These are phyloP conservation scores for Alectoria sarmentosa DNA, from an alignment of 495 filamentous ascomycete genomes.

Conservation along the genomic window DNA sequence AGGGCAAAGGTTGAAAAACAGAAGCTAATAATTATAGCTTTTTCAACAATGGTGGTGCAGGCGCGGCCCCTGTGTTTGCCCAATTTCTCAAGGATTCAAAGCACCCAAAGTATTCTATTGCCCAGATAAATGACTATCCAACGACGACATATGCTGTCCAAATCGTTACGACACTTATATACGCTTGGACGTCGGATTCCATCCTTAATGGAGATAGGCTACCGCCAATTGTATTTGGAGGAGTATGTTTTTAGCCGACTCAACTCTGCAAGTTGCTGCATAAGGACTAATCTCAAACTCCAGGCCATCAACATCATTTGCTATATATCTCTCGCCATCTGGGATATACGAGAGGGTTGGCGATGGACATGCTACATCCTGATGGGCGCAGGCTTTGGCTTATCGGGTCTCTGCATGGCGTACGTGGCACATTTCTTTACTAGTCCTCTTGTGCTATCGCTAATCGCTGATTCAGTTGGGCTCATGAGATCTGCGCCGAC, in stretches of 20 bases:
- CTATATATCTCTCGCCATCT: slow-evolving; percentile 1
- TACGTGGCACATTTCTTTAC: background rate
- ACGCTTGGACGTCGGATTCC: background rate
- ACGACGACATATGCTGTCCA: slow-evolving; percentile 1
- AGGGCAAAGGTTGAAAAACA: too few relatives aligned
- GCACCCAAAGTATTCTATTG: background rate
- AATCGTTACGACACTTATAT: background rate
- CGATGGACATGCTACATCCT: slow-evolving; percentile 4
- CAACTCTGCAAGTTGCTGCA: background rate
- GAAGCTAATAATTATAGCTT: background rate
- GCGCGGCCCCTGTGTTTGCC: background rate
- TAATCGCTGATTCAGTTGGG: slow-evolving; percentile 35
- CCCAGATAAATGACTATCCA: background rate
- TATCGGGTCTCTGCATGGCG: slow-evolving; percentile 3
- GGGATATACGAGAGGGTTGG: background rate
- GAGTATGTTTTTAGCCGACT: background rate
- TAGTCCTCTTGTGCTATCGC: background rate
- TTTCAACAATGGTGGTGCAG: background rate
- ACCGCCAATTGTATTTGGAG: background rate
- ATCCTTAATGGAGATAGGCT: background rate
- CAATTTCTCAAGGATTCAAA: slow-evolving; percentile 2
- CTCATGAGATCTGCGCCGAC: slow-evolving; percentile 44
- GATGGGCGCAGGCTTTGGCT: background rate
- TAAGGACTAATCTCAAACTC: background rate
- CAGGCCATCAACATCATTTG: slow-evolving; percentile 1